Evolutionary conservation across 495 filamentous ascomycete genomes (phyloP).

Genomic region (Xylaria scruposa): DNA sequence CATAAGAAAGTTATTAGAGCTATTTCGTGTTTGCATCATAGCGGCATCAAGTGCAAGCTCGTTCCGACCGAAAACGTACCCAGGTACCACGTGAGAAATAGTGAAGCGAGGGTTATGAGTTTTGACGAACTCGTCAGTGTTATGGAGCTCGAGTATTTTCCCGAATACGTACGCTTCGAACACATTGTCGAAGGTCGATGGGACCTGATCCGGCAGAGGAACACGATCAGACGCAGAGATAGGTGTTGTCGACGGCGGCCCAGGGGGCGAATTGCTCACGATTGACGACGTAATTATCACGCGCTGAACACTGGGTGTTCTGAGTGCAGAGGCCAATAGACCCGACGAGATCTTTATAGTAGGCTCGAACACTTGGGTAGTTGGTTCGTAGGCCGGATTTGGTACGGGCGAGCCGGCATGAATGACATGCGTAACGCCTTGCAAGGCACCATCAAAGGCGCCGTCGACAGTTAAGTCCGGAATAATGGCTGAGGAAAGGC

Average conservation of each 20-base stretch:
- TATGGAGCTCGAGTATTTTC: slow-evolving; percentile 45
- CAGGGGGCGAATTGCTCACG: slow-evolving; percentile 25
- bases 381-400: slow-evolving; percentile 26
- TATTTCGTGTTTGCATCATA: slow-evolving; percentile 34
- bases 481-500: slow-evolving; percentile 47
- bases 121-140: slow-evolving; percentile 43
- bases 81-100: slow-evolving; percentile 48
- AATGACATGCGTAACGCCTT: slow-evolving; percentile 53
- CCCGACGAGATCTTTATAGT: slow-evolving; percentile 35
- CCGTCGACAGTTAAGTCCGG: slow-evolving; percentile 51
- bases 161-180: slow-evolving; percentile 44
- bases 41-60: slow-evolving; percentile 43
- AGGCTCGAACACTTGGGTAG: slow-evolving; percentile 39
- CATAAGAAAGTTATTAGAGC: slow-evolving; percentile 37
- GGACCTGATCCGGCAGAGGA: slow-evolving; percentile 25
- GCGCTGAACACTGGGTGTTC: slow-evolving; percentile 35
- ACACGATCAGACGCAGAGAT: slow-evolving; percentile 29
- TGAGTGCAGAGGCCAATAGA: slow-evolving; percentile 41
- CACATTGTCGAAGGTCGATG: slow-evolving; percentile 21
- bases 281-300: slow-evolving; percentile 47
- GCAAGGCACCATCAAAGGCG: slow-evolving; percentile 53
- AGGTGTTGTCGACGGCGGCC: slow-evolving; percentile 27
- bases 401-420: slow-evolving; percentile 56
- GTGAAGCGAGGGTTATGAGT: slow-evolving; percentile 44
- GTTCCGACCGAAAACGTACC: slow-evolving; percentile 47